A percentile compares a stretch with the other conserved stretches of the same genome.
Conservation (phyloP, 768 basidiomycete species). For the Jaapia argillacea region DNA sequence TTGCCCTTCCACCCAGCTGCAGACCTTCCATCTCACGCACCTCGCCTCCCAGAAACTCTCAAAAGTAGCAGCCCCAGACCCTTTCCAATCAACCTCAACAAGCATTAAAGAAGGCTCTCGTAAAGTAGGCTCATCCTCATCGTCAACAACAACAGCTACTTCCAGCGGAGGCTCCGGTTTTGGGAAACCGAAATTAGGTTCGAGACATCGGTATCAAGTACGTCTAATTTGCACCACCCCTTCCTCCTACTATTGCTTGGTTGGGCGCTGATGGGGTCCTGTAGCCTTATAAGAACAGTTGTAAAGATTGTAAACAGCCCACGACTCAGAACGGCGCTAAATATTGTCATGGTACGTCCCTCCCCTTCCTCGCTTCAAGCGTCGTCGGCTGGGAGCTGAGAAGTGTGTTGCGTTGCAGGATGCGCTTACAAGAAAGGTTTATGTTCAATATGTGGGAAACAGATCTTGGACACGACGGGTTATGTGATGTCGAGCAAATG, state of each 20-base stretch:
- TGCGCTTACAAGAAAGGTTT: slow-evolving; percentile 84
- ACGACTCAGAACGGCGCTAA: slow-evolving; percentile 82
- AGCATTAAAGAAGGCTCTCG: slow-evolving; percentile 75
- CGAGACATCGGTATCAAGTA: not conserved
- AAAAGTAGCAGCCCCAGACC: slow-evolving; percentile 84
- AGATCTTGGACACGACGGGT: slow-evolving; percentile 74
- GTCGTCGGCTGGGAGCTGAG: slow-evolving; percentile 6
- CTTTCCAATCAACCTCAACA: slow-evolving; percentile 62
- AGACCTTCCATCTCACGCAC: slow-evolving; percentile 7
- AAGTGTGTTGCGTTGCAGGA: slow-evolving; percentile 30
- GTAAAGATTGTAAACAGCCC: slow-evolving; percentile 80
- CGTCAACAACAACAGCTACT: too few relatives aligned
- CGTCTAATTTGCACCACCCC: not conserved
- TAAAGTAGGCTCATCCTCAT: too few relatives aligned
- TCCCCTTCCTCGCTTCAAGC: not conserved
- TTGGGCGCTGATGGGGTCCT: slow-evolving; percentile 68
- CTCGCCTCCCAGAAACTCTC: slow-evolving; percentile 66
- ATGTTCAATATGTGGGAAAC: slow-evolving; percentile 82
- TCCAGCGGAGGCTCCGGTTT: slow-evolving; percentile 83
- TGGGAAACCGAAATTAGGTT: slow-evolving; percentile 30
- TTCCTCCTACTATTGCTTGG: slow-evolving; percentile 7
- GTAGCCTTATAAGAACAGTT: slow-evolving; percentile 80
- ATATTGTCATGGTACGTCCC: slow-evolving; percentile 71
- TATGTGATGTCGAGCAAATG: slow-evolving; percentile 84
- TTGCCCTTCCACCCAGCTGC: slow-evolving; percentile 3